A percentile compares a stretch with the other conserved stretches of the same genome.
Conservation (phyloP, 169 alveolate species). For the Eimeria zaria region DNA sequence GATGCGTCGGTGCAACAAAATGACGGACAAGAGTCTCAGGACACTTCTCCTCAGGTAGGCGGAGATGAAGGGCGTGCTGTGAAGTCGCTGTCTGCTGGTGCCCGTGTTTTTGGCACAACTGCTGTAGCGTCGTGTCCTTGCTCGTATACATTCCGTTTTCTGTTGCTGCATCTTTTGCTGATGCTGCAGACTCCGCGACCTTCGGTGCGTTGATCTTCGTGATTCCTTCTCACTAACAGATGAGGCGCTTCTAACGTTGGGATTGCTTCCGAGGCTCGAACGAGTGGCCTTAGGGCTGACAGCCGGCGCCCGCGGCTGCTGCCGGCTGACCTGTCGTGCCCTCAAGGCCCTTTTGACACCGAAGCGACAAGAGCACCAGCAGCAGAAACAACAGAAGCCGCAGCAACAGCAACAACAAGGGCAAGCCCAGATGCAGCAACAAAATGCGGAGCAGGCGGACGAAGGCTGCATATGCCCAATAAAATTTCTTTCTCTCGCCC, state of each 20-base stretch:
- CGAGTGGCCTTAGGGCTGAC: slow-evolving; percentile 74
- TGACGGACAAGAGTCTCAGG: slow-evolving; percentile 58
- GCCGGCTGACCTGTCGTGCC: slow-evolving; percentile 66
- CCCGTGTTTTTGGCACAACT: background rate
- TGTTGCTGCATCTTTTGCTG: background rate
- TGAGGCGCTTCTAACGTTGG: slow-evolving; percentile 45
- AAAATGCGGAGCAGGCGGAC: background rate
- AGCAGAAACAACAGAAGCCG: slow-evolving; percentile 27
- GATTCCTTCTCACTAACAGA: slow-evolving; percentile 65
- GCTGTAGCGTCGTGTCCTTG: background rate
- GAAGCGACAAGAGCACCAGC: slow-evolving; percentile 27
- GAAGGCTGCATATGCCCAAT: slow-evolving; percentile 49
- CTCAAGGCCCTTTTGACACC: slow-evolving; percentile 58
- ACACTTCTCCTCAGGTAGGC: slow-evolving; percentile 64
- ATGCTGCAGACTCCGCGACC: slow-evolving; percentile 63
- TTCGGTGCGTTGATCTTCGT: slow-evolving; percentile 56
- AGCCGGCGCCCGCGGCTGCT: slow-evolving; percentile 71
- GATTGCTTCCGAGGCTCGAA: slow-evolving; percentile 45
- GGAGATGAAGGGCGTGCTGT: background rate
- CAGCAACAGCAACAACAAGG: slow-evolving; percentile 20
- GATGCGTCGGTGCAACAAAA: slow-evolving; percentile 66
- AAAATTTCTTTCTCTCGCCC: slow-evolving; percentile 48
- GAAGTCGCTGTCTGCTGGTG: background rate
- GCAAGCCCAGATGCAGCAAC: background rate
- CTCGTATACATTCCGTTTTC: background rate